Evolutionary conservation across 2,329 filamentous ascomycete genomes (phyloP).

Genomic region (Colletotrichum tamarilloi): DNA sequence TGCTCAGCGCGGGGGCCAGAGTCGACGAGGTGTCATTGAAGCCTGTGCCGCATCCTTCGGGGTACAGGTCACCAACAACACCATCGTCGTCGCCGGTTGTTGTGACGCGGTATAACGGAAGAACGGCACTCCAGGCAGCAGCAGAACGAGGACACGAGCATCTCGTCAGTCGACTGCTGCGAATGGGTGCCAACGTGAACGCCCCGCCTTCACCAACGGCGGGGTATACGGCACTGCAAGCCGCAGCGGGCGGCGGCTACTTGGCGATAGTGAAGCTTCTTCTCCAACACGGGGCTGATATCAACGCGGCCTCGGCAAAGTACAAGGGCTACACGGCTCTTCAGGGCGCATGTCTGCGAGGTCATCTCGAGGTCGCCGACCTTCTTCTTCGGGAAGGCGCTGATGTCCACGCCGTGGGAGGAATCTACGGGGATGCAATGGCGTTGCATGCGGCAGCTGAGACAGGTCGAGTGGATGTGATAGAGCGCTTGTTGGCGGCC

Average conservation of each 20-base stretch:
- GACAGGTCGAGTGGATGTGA: constrained; percentile 24
- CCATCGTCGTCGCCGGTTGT: constrained; percentile 23
- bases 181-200: constrained; percentile 46
- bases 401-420: constrained; percentile 38
- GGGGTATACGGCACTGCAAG: constrained; percentile 39
- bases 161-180: constrained; percentile 42
- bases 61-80: not conserved
- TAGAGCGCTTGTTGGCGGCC: constrained; percentile 43
- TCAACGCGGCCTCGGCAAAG: constrained; percentile 32
- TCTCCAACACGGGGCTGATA: constrained; percentile 34
- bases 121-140: constrained; percentile 52
- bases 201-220: constrained; percentile 35
- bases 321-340: constrained; percentile 44
- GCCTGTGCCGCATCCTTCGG: not conserved
- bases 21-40: constrained; percentile 37
- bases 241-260: constrained; percentile 32
- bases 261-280: constrained; percentile 29
- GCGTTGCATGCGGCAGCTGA: constrained; percentile 36
- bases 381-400: constrained; percentile 36
- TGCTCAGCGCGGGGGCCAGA: constrained; percentile 44
- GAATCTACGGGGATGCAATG: constrained; percentile 31
- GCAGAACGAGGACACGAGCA: constrained; percentile 43
- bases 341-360: constrained; percentile 46
- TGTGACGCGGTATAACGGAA: constrained; percentile 45
- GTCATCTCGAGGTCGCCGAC: constrained; percentile 45